phyloP scores from a whole-genome alignment of 176 grass and related monocot genomes.

The Puccinellia tenuiflora region DNA sequence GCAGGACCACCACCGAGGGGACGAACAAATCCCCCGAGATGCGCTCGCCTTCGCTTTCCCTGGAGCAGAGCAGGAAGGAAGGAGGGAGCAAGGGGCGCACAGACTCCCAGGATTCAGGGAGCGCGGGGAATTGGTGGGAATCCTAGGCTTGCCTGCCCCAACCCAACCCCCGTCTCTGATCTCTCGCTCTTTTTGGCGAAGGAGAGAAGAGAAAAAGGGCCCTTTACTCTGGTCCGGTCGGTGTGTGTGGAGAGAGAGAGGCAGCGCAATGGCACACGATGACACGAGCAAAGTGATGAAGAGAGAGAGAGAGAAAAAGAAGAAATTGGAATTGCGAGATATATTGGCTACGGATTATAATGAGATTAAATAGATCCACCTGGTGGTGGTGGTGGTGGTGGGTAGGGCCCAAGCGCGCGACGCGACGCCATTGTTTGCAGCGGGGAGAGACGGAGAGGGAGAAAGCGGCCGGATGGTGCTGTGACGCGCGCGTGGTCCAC shows the following conservation, averaged over 20 bases:
- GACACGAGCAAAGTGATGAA: neutral
- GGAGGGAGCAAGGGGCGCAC: neutral
- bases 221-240: neutral
- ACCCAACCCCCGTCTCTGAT: no score
- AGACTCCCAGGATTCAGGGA: constrained; percentile 19
- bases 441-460: neutral
- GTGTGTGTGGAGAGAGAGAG: neutral
- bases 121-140: constrained; percentile 30
- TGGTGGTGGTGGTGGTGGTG: neutral
- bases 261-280: neutral
- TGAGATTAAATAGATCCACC: neutral
- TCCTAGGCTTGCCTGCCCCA: constrained; percentile 11
- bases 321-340: neutral
- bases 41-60: neutral
- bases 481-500: neutral
- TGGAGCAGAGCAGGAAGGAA: neutral
- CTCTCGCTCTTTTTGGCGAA: neutral
- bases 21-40: constrained; percentile 15
- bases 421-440: neutral
- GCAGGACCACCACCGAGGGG: neutral
- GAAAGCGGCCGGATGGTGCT: neutral
- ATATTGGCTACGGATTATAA: neutral
- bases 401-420: neutral
- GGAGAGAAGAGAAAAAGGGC: neutral
- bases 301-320: neutral